Conservation (phyloP, 2,329 filamentous ascomycete species). For the Phoma herbarum region DNA sequence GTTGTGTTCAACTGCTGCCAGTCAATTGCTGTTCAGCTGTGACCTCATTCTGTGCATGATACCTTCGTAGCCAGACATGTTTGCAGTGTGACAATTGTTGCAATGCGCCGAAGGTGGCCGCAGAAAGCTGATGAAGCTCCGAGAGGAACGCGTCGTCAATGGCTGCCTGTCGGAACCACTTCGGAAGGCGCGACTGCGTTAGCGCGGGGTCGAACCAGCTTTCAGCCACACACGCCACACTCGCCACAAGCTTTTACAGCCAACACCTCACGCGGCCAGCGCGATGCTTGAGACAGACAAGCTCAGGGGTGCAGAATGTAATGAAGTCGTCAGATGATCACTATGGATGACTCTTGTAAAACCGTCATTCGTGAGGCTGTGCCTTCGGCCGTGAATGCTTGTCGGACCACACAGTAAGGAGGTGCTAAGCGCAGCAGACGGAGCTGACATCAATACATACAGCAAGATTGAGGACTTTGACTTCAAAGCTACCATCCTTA, state of each 20-base stretch:
- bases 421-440: not conserved
- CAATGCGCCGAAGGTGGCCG: constrained; percentile 2
- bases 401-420: not conserved
- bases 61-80: constrained; percentile 60
- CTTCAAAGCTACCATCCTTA: too few relatives aligned
- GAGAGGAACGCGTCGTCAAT: constrained; percentile 20
- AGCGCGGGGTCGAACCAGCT: constrained; percentile 8
- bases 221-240: constrained; percentile 15
- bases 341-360: too few relatives aligned
- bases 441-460: not conserved
- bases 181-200: not conserved
- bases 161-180: constrained; percentile 13
- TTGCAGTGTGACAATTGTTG: constrained; percentile 18
- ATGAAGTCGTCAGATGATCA: not conserved
- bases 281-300: constrained; percentile 1
- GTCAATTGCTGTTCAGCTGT: constrained; percentile 28
- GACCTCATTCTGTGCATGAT: constrained; percentile 21
- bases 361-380: not conserved
- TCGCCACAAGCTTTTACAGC: constrained; percentile 3
- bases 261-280: not conserved
- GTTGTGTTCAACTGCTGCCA: constrained; percentile 59
- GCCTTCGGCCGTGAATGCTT: not conserved
- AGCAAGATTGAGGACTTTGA: too few relatives aligned
- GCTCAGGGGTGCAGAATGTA: not conserved
- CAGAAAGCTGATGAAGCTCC: constrained; percentile 9